A percentile compares a stretch with the other conserved stretches of the same genome.
Conservation (phyloP, 139 green algal genomes). For the Volvox reticuliferus region DNA sequence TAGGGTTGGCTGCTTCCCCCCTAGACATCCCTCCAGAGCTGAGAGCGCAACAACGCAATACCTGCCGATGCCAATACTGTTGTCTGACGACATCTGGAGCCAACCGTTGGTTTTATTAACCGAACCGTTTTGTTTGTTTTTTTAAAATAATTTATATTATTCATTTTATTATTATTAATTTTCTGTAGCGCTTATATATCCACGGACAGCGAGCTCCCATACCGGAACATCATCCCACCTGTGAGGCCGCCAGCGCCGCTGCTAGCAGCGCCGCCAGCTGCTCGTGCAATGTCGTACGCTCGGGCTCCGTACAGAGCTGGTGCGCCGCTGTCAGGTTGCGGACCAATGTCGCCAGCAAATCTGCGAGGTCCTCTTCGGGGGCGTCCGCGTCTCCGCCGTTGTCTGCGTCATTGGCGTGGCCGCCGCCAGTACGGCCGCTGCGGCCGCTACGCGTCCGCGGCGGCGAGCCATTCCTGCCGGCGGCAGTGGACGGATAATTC, state of each 20-base stretch:
- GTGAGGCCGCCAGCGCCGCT: slow-evolving; percentile 6
- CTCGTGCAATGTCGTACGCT: slow-evolving; percentile 8
- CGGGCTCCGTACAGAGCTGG: neutral
- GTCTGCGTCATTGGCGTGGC: neutral
- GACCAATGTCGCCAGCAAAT: slow-evolving; percentile 7
- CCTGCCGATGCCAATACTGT: no score
- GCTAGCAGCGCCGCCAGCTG: neutral
- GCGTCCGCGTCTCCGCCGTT: neutral
- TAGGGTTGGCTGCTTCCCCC: no score
- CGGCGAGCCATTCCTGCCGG: neutral
- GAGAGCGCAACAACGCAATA: no score
- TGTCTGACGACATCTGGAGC: no score
- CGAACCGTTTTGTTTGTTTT: no score
- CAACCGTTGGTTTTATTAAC: no score
- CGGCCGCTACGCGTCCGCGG: neutral
- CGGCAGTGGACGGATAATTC: neutral
- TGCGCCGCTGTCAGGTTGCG: slow-evolving; percentile 2
- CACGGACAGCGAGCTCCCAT: no score
- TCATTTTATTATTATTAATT: no score
- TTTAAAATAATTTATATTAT: no score
- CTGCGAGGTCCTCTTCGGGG: neutral
- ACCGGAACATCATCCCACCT: neutral
- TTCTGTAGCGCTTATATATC: no score
- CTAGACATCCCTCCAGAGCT: no score
- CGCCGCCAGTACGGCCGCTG: neutral